phyloP scores from a whole-genome alignment of 208 protist species.

The Acanthamoeba royreba region DNA sequence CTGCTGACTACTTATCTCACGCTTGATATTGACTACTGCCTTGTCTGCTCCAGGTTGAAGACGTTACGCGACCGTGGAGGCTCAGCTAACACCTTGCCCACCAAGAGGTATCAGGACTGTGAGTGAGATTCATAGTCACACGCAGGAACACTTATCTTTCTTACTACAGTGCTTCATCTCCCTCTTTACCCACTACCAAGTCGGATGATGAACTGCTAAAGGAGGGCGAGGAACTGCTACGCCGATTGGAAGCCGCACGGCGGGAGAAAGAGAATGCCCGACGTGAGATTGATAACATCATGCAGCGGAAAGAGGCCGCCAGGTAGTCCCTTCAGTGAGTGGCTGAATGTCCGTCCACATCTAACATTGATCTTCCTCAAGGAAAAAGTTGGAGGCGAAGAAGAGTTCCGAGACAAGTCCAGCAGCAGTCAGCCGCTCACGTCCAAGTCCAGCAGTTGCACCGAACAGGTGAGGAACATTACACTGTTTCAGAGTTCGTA shows the following conservation, averaged over 20 bases:
- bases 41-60: not conserved
- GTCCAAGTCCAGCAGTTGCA: not conserved
- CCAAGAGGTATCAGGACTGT: not conserved
- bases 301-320: not conserved
- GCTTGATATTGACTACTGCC: not conserved
- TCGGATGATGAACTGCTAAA: not conserved
- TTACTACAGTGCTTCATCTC: not conserved
- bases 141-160: not conserved
- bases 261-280: not conserved
- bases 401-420: not conserved
- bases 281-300: not conserved
- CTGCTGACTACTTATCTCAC: not conserved
- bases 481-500: not conserved
- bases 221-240: slow-evolving; percentile 7
- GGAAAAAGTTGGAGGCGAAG: not conserved
- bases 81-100: not conserved
- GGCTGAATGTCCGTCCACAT: not conserved
- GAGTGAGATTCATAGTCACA: not conserved
- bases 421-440: not conserved
- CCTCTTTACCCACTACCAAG: not conserved
- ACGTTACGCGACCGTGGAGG: not conserved
- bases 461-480: not conserved
- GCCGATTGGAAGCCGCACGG: not conserved
- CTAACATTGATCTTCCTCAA: not conserved
- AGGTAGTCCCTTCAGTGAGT: not conserved